Evolutionary conservation across 768 basidiomycete species (phyloP).

Genomic region (Pleurotus tuoliensis): DNA sequence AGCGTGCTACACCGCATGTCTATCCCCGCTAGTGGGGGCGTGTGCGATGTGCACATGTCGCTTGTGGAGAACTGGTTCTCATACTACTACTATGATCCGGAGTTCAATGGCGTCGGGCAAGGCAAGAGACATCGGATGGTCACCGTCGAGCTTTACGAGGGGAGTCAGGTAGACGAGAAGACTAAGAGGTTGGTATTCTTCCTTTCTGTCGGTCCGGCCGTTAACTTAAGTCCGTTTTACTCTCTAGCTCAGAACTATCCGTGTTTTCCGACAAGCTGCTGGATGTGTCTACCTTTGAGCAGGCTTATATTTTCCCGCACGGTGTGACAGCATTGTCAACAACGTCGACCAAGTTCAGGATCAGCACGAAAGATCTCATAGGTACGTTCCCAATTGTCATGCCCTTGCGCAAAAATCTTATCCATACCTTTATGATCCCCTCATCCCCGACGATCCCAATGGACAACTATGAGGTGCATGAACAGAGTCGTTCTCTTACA

Average conservation of each 20-base stretch:
- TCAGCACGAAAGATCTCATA: slow-evolving; percentile 82
- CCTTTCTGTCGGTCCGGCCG: background rate
- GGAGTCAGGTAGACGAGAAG: slow-evolving; percentile 60
- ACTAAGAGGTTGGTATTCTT: slow-evolving; percentile 54
- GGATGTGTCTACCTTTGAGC: slow-evolving; percentile 57
- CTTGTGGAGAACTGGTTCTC: slow-evolving; percentile 93
- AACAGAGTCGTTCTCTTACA: background rate
- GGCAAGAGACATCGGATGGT: slow-evolving; percentile 72
- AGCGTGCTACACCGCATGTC: slow-evolving; percentile 64
- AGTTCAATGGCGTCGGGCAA: slow-evolving; percentile 37
- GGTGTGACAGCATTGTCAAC: slow-evolving; percentile 66
- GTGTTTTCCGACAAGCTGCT: slow-evolving; percentile 46
- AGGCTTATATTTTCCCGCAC: slow-evolving; percentile 66
- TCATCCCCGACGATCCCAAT: slow-evolving; percentile 68
- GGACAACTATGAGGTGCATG: slow-evolving; percentile 39
- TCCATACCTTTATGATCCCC: slow-evolving; percentile 78
- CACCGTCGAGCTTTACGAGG: slow-evolving; percentile 89
- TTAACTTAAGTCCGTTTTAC: background rate
- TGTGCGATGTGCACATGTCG: slow-evolving; percentile 63
- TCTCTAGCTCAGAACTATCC: slow-evolving; percentile 38
- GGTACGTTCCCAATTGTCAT: slow-evolving; percentile 41
- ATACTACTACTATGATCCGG: slow-evolving; percentile 77
- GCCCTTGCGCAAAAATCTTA: slow-evolving; percentile 47
- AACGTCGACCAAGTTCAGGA: slow-evolving; percentile 86
- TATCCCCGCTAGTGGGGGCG: slow-evolving; percentile 38